Evolutionary conservation across 2,329 filamentous ascomycete species (phyloP), one percentile per base, ranked within the genome.

Genomic region (Aspergillus sp.): DNA sequence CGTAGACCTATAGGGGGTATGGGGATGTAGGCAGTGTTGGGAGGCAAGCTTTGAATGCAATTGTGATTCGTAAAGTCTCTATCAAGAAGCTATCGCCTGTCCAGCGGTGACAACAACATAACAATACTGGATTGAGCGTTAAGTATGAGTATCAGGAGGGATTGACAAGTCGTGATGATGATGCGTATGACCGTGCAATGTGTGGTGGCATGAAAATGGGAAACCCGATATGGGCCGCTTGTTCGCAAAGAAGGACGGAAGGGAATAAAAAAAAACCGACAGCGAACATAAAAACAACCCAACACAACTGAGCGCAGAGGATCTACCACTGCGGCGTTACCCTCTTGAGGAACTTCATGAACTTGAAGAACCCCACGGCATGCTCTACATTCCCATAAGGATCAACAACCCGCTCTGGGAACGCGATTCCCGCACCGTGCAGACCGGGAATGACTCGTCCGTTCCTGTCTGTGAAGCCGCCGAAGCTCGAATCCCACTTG

Each of bases 321-420:
- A 25, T 6, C 22, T 25, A 64, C 52, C 86, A 88, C 19, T 76
- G 72, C 17, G 83, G 84, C 22, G 80, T 76, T 4, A 86, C 85
- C 62, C 78, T 81, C 74, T 84, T 84, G 57, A 87, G 72, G 67
- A 84, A 88, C 51, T 82, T 85, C 85, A 89, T 88, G 65, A 89
- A 89, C 74, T 89, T 89, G 70, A 80, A 87, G 69, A 89, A 83
- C 0, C 87, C 87, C 54, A 89, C 87, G 0, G 85, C 84, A 68
- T 82, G 79, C 74, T 89, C 86, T 7, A 85, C 83, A 71, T 88
- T 88, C 0, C 86, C 86, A 46, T 82, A 75, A 1, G 86, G 87
- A 76, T 89, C 87, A 8, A 81, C 81, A 6, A 88, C 85, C 25
- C 80, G 77, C 69, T 89, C 85, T 0, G 87, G 87, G 67, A 84